These are phyloP conservation scores for Colletotrichum euphorbiae DNA, from an alignment of 2,329 filamentous ascomycete genomes.

Conservation along the genomic window DNA sequence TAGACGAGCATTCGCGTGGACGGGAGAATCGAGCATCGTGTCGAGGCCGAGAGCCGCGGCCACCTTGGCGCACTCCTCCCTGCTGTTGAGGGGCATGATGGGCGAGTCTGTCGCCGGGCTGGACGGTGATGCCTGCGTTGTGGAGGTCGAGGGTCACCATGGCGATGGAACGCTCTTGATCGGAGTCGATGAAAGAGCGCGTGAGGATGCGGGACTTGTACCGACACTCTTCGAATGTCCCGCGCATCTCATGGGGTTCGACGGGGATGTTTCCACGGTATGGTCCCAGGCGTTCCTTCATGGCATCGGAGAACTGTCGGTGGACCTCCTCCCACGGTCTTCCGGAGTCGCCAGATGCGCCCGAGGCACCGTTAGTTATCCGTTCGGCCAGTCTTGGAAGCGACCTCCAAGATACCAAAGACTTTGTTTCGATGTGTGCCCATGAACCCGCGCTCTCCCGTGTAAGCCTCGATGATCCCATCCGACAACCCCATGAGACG, in stretches of 20 bases:
- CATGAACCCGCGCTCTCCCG: constrained; percentile 67
- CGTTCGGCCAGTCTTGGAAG: constrained; percentile 63
- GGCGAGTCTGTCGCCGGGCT: constrained; percentile 65
- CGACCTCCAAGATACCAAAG: constrained; percentile 66
- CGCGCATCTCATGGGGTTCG: constrained; percentile 66
- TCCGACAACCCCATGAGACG: constrained; percentile 64
- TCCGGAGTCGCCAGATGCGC: constrained; percentile 53
- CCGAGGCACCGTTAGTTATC: constrained; percentile 65
- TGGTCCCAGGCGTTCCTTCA: constrained; percentile 65
- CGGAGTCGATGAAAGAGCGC: constrained; percentile 59
- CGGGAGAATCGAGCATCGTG: constrained; percentile 55
- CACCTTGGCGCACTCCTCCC: constrained; percentile 66
- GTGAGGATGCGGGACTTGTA: constrained; percentile 59
- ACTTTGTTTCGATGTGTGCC: constrained; percentile 68
- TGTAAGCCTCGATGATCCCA: constrained; percentile 66
- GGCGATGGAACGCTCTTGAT: constrained; percentile 58
- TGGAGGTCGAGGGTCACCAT: constrained; percentile 64
- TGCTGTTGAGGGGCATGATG: constrained; percentile 66
- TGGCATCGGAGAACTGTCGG: constrained; percentile 62
- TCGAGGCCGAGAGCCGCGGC: constrained; percentile 63
- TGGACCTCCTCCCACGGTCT: constrained; percentile 64
- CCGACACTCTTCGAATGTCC: constrained; percentile 65
- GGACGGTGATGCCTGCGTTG: constrained; percentile 65
- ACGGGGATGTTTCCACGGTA: constrained; percentile 58
- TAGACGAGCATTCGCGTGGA: constrained; percentile 41